These are phyloP conservation scores for Yarrowia yakushimensis DNA, from an alignment of 805 yeast species.

Conservation along the genomic window DNA sequence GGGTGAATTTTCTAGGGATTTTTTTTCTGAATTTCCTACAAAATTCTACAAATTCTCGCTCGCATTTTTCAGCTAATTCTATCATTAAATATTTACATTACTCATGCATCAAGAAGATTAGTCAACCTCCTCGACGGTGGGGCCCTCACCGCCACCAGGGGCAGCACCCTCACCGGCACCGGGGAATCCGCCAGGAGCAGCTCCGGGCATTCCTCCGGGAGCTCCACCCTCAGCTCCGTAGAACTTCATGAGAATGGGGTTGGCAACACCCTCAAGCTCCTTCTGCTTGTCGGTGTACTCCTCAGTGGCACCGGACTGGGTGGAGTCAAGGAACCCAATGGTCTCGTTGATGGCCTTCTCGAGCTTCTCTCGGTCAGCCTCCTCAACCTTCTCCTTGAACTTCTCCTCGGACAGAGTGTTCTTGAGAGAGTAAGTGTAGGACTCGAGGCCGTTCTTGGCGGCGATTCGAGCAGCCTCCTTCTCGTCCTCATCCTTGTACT, in stretches of 20 bases:
- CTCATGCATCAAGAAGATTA: conserved; percentile 26
- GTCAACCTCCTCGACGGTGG: conserved; percentile 53
- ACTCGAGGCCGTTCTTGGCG: conserved; percentile 93
- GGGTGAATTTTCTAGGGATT: no score
- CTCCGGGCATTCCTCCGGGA: conserved; percentile 75
- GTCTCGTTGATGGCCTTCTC: conserved; percentile 80
- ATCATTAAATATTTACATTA: conserved; percentile 23
- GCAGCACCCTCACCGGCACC: conserved; percentile 63
- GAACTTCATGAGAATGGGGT: conserved; percentile 96
- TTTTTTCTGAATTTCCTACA: no score
- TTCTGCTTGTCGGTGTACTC: conserved; percentile 91
- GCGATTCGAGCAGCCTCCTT: conserved; percentile 88
- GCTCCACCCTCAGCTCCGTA: conserved; percentile 83
- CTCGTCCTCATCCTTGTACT: conserved; percentile 95
- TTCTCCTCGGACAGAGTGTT: conserved; percentile 69
- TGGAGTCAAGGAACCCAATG: conserved; percentile 86
- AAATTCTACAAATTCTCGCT: no score
- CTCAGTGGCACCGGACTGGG: conserved; percentile 88
- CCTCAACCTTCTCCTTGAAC: conserved; percentile 74
- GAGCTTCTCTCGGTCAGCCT: conserved; percentile 62
- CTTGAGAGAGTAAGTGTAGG: conserved; percentile 91
- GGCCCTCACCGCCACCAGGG: conserved; percentile 57
- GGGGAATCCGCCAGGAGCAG: conserved; percentile 62
- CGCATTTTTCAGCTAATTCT: no score
- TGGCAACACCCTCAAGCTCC: conserved; percentile 91